Percentiles rank a stretch among this genome's conserved stretches.
Evolutionary conservation across 2,329 filamentous ascomycete genomes (phyloP).

Genomic region (Diplodia mutila): DNA sequence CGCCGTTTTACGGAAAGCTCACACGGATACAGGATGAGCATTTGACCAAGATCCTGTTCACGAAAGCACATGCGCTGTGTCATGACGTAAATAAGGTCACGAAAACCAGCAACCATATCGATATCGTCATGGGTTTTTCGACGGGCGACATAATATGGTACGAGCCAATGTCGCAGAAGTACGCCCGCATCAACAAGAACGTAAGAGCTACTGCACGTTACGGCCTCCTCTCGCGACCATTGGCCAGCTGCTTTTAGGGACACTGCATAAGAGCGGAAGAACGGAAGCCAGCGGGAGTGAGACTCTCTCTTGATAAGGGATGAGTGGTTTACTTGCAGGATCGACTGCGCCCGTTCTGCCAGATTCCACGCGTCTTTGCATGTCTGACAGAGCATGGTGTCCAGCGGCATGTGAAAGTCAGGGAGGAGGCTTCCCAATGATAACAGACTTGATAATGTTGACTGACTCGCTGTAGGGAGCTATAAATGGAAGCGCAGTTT

Average conservation of each 20-base stretch:
- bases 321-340: not conserved
- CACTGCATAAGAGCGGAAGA: not conserved
- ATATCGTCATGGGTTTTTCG: constrained; percentile 93
- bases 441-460: not conserved
- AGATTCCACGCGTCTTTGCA: not conserved
- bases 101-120: constrained; percentile 78
- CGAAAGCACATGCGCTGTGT: constrained; percentile 91
- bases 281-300: constrained; percentile 12
- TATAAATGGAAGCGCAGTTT: constrained; percentile 84
- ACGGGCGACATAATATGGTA: constrained; percentile 98
- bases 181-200: constrained; percentile 95
- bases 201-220: constrained; percentile 49
- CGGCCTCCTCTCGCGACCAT: not conserved
- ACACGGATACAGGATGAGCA: constrained; percentile 70
- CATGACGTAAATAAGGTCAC: constrained; percentile 89
- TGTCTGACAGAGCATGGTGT: not conserved
- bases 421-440: not conserved
- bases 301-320: not conserved
- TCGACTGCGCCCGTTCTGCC: not conserved
- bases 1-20: not conserved
- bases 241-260: not conserved
- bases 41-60: constrained; percentile 93
- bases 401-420: not conserved
- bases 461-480: constrained; percentile 61
- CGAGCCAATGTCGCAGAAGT: constrained; percentile 94